Percentiles rank a stretch among this genome's conserved stretches.
Conservation (phyloP, 352 stramenopile species). For the Pythium biforme region DNA sequence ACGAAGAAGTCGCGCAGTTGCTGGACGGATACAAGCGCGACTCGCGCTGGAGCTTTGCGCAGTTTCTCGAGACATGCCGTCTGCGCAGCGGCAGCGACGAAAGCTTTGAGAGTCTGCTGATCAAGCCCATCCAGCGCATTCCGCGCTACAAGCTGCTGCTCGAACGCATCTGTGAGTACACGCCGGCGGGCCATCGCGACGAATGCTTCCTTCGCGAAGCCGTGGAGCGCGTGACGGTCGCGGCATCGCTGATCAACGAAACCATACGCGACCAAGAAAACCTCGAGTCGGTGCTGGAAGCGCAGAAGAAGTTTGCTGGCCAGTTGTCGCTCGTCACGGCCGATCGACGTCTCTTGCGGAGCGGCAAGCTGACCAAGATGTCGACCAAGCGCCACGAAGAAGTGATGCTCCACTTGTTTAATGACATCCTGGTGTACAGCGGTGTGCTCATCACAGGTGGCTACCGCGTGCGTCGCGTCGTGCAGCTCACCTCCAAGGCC, state of each 20-base stretch:
- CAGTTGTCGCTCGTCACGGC: slow-evolving; percentile 73
- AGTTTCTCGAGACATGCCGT: slow-evolving; percentile 60
- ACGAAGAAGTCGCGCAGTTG: slow-evolving; percentile 66
- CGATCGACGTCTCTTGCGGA: slow-evolving; percentile 56
- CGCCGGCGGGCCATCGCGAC: slow-evolving; percentile 54
- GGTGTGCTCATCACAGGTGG: slow-evolving; percentile 67
- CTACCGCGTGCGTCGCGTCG: slow-evolving; percentile 67
- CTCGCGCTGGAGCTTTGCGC: slow-evolving; percentile 44
- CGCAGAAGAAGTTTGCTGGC: slow-evolving; percentile 73
- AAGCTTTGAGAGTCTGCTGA: slow-evolving; percentile 85
- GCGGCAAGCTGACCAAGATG: slow-evolving; percentile 79
- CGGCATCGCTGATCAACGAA: slow-evolving; percentile 82
- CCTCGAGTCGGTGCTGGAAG: slow-evolving; percentile 72
- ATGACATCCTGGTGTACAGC: slow-evolving; percentile 85
- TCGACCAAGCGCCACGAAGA: slow-evolving; percentile 79
- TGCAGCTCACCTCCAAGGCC: slow-evolving; percentile 72
- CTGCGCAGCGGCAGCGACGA: slow-evolving; percentile 50
- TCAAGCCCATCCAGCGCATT: slow-evolving; percentile 92
- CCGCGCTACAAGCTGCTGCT: slow-evolving; percentile 90
- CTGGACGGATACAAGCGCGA: slow-evolving; percentile 57
- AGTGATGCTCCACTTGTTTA: slow-evolving; percentile 85
- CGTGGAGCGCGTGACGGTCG: slow-evolving; percentile 51
- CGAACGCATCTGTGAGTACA: slow-evolving; percentile 75
- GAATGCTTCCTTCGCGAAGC: slow-evolving; percentile 58
- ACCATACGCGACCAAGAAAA: slow-evolving; percentile 82